phyloP scores from a whole-genome alignment of 495 filamentous ascomycete genomes.

The Penicillium daleae region DNA sequence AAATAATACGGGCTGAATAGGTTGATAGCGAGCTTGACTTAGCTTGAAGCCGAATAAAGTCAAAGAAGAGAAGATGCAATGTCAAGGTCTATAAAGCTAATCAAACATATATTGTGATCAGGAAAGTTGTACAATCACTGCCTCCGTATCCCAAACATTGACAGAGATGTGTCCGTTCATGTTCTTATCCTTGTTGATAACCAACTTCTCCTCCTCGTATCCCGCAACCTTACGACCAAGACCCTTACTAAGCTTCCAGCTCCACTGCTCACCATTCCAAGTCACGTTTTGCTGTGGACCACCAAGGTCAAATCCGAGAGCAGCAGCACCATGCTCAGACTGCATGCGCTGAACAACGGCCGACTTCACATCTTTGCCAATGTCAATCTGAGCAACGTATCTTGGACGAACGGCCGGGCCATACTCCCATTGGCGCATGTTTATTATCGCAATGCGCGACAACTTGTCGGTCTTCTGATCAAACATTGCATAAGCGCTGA shows the following conservation, averaged over 20 bases:
- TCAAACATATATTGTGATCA: neutral
- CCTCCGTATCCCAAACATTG: conserved; percentile 6
- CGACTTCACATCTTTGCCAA: conserved; percentile 6
- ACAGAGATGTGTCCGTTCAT: neutral
- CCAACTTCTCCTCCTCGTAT: conserved; percentile 1
- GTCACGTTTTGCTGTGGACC: conserved; percentile 27
- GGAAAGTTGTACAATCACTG: conserved; percentile 6
- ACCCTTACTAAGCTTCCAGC: conserved; percentile 23
- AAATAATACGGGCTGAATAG: neutral
- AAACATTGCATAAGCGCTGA: conserved; percentile 33
- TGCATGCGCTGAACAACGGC: conserved; percentile 22
- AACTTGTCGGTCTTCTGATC: conserved; percentile 14
- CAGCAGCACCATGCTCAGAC: conserved; percentile 25
- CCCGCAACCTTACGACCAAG: conserved; percentile 16
- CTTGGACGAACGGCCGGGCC: neutral
- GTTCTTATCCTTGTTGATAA: neutral
- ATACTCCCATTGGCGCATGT: conserved; percentile 15
- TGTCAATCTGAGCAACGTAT: neutral
- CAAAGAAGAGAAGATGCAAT: neutral
- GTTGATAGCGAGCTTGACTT: neutral
- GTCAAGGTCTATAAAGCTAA: neutral
- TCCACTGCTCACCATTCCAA: conserved; percentile 35
- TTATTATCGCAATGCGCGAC: conserved; percentile 26
- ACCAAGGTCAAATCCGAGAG: conserved; percentile 27
- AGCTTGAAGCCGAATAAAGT: neutral